Evolutionary conservation across 176 grass and related monocot species (phyloP).

Genomic region (Oryza longistaminata): DNA sequence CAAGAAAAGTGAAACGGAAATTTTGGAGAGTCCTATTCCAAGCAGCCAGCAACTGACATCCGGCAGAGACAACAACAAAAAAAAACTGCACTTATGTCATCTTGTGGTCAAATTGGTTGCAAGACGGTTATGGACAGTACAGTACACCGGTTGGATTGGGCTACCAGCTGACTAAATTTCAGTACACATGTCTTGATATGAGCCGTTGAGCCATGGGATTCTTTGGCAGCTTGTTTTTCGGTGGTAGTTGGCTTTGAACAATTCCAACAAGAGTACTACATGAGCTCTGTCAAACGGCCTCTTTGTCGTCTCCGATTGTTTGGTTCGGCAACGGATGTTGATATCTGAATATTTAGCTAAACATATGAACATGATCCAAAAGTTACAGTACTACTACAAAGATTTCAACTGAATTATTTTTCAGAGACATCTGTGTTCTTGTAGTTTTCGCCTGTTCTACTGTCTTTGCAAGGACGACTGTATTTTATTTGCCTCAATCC

Average conservation of each 20-base stretch:
- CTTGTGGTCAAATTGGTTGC: not conserved
- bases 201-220: not conserved
- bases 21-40: not conserved
- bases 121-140: not conserved
- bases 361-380: slow-evolving; percentile 11
- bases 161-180: not conserved
- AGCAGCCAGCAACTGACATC: not conserved
- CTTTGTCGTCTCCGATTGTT: slow-evolving; percentile 25
- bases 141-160: not conserved
- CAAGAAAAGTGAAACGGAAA: not conserved
- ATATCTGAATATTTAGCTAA: not conserved
- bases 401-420: not conserved
- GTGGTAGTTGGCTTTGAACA: not conserved
- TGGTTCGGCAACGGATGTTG: slow-evolving; percentile 3
- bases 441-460: not conserved
- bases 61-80: not conserved
- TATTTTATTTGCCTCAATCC: not conserved
- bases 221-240: not conserved
- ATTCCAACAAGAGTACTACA: not conserved
- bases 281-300: slow-evolving; percentile 7
- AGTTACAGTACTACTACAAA: not conserved
- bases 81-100: not conserved
- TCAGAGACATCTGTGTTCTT: not conserved
- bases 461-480: not conserved
- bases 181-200: not conserved